Conservation (phyloP, 2,329 filamentous ascomycete species). For the Arthrobotrys pseudoclavata region DNA sequence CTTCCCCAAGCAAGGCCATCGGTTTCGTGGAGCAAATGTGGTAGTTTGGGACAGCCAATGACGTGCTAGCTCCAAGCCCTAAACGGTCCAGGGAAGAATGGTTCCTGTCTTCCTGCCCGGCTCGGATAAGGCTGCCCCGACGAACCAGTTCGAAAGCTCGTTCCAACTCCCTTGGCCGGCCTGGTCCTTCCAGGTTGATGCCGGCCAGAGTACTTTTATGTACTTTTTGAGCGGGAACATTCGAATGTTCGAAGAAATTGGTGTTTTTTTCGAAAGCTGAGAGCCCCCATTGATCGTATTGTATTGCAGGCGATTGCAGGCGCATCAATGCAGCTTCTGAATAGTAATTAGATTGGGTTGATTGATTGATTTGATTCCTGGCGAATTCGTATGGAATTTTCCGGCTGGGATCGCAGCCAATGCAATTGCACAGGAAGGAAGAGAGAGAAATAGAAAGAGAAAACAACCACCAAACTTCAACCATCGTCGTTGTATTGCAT, state of each 20-base stretch:
- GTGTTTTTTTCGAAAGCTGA: neutral
- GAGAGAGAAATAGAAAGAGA: constrained; percentile 6
- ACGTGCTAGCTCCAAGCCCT: constrained; percentile 30
- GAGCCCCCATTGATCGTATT: neutral
- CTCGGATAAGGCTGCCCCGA: constrained; percentile 60
- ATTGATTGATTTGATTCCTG: constrained; percentile 27
- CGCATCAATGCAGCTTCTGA: neutral
- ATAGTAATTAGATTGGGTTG: neutral
- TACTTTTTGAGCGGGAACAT: constrained; percentile 41
- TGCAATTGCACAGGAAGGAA: neutral
- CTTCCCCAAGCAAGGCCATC: neutral
- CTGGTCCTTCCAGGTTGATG: constrained; percentile 33
- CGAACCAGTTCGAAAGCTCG: constrained; percentile 23
- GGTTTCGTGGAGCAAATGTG: constrained; percentile 19
- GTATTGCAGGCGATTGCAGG: neutral
- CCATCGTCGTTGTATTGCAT: constrained; percentile 27
- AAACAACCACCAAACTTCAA: constrained; percentile 22
- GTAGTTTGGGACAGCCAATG: constrained; percentile 42
- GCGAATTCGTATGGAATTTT: constrained; percentile 49
- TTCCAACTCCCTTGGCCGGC: constrained; percentile 30
- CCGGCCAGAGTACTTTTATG: constrained; percentile 7
- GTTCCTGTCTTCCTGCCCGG: constrained; percentile 47
- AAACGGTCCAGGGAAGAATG: constrained; percentile 17
- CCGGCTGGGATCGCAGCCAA: constrained; percentile 52
- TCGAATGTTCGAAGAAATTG: no score